These are phyloP conservation scores for Stephania cephalantha DNA, from an alignment of 164 flowering plant genomes.

Conservation along the genomic window DNA sequence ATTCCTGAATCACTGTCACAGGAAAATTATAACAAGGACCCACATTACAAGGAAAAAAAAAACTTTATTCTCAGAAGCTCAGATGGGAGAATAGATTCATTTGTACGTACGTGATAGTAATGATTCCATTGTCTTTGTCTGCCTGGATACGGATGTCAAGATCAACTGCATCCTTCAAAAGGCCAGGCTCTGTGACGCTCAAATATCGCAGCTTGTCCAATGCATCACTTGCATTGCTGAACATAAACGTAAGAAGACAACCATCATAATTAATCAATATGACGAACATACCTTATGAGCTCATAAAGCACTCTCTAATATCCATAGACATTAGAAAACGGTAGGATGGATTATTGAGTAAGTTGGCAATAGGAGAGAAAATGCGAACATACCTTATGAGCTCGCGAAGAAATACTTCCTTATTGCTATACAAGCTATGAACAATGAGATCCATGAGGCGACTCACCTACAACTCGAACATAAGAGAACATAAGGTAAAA, in stretches of 20 bases:
- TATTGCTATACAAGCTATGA: constrained; percentile 86
- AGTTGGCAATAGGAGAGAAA: neutral
- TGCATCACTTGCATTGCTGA: constrained; percentile 99
- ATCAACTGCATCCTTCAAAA: constrained; percentile 65
- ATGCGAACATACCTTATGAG: constrained; percentile 52
- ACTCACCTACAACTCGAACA: constrained; percentile 61
- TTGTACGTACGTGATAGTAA: constrained; percentile 65
- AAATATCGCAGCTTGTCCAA: constrained; percentile 89
- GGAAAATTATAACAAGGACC: constrained; percentile 2
- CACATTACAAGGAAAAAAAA: neutral
- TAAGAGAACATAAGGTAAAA: neutral
- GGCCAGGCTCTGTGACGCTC: constrained; percentile 74
- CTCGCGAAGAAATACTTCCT: constrained; percentile 93
- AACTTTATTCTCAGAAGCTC: neutral
- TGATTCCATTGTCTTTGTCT: constrained; percentile 82
- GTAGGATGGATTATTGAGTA: neutral
- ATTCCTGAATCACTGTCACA: constrained; percentile 77
- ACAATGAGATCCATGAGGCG: constrained; percentile 98
- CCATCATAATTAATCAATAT: neutral
- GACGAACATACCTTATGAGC: neutral
- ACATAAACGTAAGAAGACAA: neutral
- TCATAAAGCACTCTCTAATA: neutral
- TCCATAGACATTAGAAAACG: neutral
- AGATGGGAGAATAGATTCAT: neutral
- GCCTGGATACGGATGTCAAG: constrained; percentile 86